These are phyloP conservation scores for Solanum corneliomulleri DNA, from an alignment of 257 asterid species.

Conservation along the genomic window DNA sequence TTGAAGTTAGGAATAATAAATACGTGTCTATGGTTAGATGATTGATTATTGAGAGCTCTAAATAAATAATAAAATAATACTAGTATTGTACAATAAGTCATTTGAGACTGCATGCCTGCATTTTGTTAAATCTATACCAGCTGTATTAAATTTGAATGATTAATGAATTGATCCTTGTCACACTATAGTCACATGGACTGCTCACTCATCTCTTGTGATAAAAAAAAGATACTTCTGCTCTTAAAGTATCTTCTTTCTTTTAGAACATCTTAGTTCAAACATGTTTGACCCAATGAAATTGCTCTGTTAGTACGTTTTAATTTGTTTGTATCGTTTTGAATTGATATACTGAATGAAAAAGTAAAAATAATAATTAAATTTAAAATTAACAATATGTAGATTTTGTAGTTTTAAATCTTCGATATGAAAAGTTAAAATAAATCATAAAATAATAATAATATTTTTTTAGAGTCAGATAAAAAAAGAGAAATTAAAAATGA, in stretches of 20 bases:
- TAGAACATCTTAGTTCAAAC: not conserved
- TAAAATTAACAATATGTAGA: no score
- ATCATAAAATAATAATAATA: no score
- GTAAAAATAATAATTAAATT: no score
- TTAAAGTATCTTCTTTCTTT: not conserved
- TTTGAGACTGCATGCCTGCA: not conserved
- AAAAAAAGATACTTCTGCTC: not conserved
- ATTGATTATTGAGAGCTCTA: not conserved
- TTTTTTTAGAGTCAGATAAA: fast-evolving
- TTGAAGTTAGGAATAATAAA: not conserved
- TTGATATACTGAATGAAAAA: no score
- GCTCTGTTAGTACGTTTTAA: no score
- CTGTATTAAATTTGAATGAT: not conserved
- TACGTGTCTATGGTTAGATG: not conserved
- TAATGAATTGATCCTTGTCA: not conserved
- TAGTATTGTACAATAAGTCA: not conserved
- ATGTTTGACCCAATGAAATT: not conserved
- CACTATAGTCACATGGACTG: not conserved
- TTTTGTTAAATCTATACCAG: not conserved
- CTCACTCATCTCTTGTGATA: not conserved
- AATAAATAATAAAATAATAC: not conserved
- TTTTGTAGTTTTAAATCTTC: no score
- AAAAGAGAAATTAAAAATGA: no score
- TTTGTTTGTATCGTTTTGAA: no score
- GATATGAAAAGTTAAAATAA: no score